A percentile compares a stretch with the other conserved stretches of the same genome.
phyloP scores from a whole-genome alignment of 116 monocot species.

The Cymodocea nodosa region DNA sequence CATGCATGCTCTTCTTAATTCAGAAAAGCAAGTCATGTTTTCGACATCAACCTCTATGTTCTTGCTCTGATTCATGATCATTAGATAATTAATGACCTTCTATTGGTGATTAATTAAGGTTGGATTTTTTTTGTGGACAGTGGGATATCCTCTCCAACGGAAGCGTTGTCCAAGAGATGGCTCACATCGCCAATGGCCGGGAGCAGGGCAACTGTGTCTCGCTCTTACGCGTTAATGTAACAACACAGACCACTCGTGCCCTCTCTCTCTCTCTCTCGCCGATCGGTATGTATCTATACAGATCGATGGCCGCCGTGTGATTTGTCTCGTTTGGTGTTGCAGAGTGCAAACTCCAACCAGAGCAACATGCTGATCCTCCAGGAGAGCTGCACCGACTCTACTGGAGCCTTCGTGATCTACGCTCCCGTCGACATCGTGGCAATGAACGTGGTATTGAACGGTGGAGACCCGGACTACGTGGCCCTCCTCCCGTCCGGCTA shows the following conservation, averaged over 20 bases:
- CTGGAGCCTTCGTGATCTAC: conserved; percentile 76
- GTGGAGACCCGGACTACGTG: conserved; percentile 77
- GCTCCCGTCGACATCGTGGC: conserved; percentile 76
- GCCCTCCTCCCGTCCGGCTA: conserved; percentile 76
- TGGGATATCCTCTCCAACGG: conserved; percentile 95
- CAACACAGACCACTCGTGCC: background rate
- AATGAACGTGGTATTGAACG: conserved; percentile 76
- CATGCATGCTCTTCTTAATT: too few species aligned
- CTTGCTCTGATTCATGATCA: too few species aligned
- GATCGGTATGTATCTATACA: too few species aligned
- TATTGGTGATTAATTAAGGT: too few species aligned
- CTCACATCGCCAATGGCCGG: conserved; percentile 74
- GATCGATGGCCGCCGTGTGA: too few species aligned
- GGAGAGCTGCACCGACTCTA: conserved; percentile 78
- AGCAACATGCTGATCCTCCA: conserved; percentile 91
- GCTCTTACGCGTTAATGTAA: conserved; percentile 79
- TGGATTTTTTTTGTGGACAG: conserved; percentile 22
- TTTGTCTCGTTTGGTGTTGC: background rate
- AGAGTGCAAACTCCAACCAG: conserved; percentile 56
- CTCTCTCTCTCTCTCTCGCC: too few species aligned
- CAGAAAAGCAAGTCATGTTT: too few species aligned
- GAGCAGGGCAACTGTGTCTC: conserved; percentile 79
- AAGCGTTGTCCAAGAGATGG: conserved; percentile 75
- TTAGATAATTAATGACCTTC: too few species aligned
- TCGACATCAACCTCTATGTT: too few species aligned